phyloP scores from a whole-genome alignment of 352 stramenopile genomes.

The Phytophthora idaei region DNA sequence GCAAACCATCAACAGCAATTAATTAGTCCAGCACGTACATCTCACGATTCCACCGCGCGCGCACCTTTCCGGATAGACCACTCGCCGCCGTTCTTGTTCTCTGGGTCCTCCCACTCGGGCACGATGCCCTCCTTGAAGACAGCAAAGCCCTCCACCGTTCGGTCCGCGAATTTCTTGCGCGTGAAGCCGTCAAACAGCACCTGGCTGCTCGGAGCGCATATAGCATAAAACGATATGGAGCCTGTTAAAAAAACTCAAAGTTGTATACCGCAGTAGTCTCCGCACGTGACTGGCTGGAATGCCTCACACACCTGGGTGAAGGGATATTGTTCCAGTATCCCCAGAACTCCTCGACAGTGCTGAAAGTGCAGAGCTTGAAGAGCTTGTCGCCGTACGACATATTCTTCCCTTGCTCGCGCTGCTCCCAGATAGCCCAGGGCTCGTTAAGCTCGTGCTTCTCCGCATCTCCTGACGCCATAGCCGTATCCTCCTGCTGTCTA shows the following conservation, averaged over 20 bases:
- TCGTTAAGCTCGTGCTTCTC: slow-evolving; percentile 82
- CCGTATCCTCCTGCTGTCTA: slow-evolving; percentile 22
- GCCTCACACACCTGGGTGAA: slow-evolving; percentile 66
- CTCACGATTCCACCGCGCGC: not conserved
- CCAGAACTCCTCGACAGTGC: slow-evolving; percentile 91
- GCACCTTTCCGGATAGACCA: slow-evolving; percentile 85
- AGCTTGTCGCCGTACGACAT: slow-evolving; percentile 89
- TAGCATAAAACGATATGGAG: slow-evolving; percentile 1
- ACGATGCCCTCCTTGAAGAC: slow-evolving; percentile 92
- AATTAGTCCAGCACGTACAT: not conserved
- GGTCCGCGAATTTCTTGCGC: slow-evolving; percentile 92
- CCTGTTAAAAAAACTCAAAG: slow-evolving; percentile 7
- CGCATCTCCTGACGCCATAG: slow-evolving; percentile 47
- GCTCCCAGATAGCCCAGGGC: slow-evolving; percentile 89
- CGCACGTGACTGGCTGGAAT: not conserved
- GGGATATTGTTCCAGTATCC: slow-evolving; percentile 92
- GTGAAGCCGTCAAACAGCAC: slow-evolving; percentile 85
- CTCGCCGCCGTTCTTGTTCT: slow-evolving; percentile 90
- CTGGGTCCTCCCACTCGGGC: slow-evolving; percentile 90
- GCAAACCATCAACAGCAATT: slow-evolving; percentile 5
- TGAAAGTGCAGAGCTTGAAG: slow-evolving; percentile 88
- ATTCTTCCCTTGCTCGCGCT: slow-evolving; percentile 75
- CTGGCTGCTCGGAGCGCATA: slow-evolving; percentile 40
- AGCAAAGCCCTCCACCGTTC: slow-evolving; percentile 93
- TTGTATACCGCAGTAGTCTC: not conserved